phyloP scores from a whole-genome alignment of 2,329 filamentous ascomycete genomes.

The Fusarium virguliforme region DNA sequence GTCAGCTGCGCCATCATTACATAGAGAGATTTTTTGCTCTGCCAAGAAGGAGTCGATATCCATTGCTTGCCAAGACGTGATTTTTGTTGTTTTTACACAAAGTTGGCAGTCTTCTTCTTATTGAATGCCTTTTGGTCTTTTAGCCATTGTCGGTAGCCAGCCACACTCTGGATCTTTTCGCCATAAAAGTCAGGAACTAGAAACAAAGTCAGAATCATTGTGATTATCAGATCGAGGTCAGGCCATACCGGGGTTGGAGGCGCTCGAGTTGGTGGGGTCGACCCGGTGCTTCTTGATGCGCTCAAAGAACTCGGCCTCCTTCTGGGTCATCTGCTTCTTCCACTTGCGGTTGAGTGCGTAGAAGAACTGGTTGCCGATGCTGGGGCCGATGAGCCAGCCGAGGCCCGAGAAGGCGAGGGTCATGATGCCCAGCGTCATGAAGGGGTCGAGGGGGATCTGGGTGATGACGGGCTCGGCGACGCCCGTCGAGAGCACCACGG shows the following conservation, averaged over 20 bases:
- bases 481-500: conserved; percentile 77
- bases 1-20: conserved; percentile 47
- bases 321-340: conserved; percentile 82
- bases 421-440: conserved; percentile 86
- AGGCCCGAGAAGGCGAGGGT: conserved; percentile 83
- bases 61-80: conserved; percentile 12
- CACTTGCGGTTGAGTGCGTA: conserved; percentile 81
- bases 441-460: conserved; percentile 88
- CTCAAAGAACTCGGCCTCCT: conserved; percentile 94
- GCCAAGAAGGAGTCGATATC: conserved; percentile 20
- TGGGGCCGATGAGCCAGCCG: conserved; percentile 91
- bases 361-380: conserved; percentile 85
- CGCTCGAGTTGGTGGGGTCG: conserved; percentile 89
- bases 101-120: conserved; percentile 86
- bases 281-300: conserved; percentile 93
- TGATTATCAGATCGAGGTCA: neutral
- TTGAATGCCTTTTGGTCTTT: conserved; percentile 98
- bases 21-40: conserved; percentile 28
- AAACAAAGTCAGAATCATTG: conserved; percentile 43
- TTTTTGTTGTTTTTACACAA: conserved; percentile 65
- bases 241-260: conserved; percentile 81
- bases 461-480: conserved; percentile 80
- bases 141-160: conserved; percentile 93
- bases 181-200: conserved; percentile 95
- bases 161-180: conserved; percentile 96